Evolutionary conservation across 345 rosid species (phyloP).

Genomic region (Aethionema arabicum): DNA sequence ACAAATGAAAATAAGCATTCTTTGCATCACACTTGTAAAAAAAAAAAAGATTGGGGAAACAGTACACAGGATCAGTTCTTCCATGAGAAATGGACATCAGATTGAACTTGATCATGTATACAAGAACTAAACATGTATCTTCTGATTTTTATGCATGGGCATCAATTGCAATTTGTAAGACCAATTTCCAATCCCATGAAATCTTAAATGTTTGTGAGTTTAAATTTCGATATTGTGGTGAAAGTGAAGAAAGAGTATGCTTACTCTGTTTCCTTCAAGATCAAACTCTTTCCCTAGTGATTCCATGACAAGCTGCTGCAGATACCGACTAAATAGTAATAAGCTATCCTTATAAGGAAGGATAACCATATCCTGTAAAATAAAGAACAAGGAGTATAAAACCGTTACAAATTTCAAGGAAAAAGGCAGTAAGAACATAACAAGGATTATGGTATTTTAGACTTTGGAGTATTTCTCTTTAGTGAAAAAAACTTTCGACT

Average conservation of each 20-base stretch:
- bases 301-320: conserved; percentile 99
- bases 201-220: conserved; percentile 16
- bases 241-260: conserved; percentile 31
- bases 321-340: conserved; percentile 83
- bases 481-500: too few species aligned
- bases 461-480: too few species aligned
- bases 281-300: conserved; percentile 98
- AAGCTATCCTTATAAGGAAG: conserved; percentile 99
- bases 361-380: conserved; percentile 90
- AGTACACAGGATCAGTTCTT: conserved; percentile 9
- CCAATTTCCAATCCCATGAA: conserved; percentile 8
- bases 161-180: conserved; percentile 3
- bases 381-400: conserved; percentile 16
- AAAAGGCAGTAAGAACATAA: conserved; percentile 7
- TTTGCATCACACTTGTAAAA: conserved; percentile 16
- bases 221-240: background rate
- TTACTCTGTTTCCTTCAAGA: conserved; percentile 87
- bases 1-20: conserved; percentile 33
- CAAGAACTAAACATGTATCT: background rate
- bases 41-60: conserved; percentile 13
- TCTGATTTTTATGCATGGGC: conserved; percentile 12
- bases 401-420: background rate
- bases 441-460: too few species aligned
- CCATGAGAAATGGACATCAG: conserved; percentile 7
- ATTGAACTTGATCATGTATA: conserved; percentile 12